Evolutionary conservation across 2,329 filamentous ascomycete genomes (phyloP).

Genomic region (Nannizzia gypsea): DNA sequence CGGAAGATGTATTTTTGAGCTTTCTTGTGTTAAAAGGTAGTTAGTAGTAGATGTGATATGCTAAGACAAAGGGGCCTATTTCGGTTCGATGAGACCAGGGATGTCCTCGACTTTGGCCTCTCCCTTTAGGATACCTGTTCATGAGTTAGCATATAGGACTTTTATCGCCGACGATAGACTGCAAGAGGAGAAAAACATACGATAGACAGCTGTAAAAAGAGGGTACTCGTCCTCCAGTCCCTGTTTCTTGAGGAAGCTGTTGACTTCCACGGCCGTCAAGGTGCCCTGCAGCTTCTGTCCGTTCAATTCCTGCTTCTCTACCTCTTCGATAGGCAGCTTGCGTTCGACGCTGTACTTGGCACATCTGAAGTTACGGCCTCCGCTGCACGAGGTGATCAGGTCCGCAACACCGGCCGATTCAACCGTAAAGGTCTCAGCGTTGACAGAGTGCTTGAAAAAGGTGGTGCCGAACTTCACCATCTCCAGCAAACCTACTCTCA

Average conservation of each 20-base stretch:
- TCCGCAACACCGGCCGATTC: conserved; percentile 92
- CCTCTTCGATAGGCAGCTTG: conserved; percentile 67
- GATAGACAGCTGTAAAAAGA: conserved; percentile 77
- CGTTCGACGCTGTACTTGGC: conserved; percentile 77
- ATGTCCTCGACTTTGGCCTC: conserved; percentile 69
- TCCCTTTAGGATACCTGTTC: conserved; percentile 59
- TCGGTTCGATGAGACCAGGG: conserved; percentile 51
- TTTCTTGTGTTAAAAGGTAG: neutral
- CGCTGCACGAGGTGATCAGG: conserved; percentile 84
- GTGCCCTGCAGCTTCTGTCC: conserved; percentile 96
- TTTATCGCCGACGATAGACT: neutral
- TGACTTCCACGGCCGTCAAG: conserved; percentile 80
- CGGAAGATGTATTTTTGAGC: neutral
- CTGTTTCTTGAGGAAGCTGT: conserved; percentile 70
- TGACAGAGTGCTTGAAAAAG: conserved; percentile 77
- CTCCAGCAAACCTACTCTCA: conserved; percentile 89
- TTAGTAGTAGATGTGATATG: neutral
- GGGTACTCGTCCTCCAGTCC: conserved; percentile 76
- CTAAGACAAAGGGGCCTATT: conserved; percentile 15
- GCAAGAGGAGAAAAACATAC: conserved; percentile 28
- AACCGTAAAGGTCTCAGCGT: conserved; percentile 84
- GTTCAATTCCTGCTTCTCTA: conserved; percentile 82
- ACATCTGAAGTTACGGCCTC: conserved; percentile 87
- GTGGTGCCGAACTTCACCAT: conserved; percentile 92
- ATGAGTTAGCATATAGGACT: conserved; percentile 10